Conservation (phyloP, 495 filamentous ascomycete genomes). For the Penicillium argentinense region DNA sequence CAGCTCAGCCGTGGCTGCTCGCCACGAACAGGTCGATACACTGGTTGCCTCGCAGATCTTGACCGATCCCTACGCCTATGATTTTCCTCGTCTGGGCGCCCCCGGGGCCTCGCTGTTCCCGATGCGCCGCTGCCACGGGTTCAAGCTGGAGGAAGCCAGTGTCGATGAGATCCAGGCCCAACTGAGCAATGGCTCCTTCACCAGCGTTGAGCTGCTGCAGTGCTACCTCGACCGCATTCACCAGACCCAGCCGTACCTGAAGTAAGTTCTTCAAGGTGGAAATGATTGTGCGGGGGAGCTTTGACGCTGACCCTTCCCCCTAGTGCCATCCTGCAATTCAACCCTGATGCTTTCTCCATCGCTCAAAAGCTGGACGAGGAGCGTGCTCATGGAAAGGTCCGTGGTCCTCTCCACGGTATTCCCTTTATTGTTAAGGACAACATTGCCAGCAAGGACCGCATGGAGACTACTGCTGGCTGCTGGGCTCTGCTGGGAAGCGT, state of each 20-base stretch:
- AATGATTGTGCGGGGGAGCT: not conserved
- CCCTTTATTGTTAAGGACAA: constrained; percentile 77
- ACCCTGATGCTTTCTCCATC: constrained; percentile 60
- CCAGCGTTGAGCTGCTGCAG: constrained; percentile 45
- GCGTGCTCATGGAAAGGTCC: constrained; percentile 51
- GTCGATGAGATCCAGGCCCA: constrained; percentile 54
- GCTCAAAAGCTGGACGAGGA: constrained; percentile 60
- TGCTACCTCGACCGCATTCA: constrained; percentile 55
- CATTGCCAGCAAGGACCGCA: constrained; percentile 66
- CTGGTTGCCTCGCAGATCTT: constrained; percentile 35
- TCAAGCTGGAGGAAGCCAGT: constrained; percentile 63
- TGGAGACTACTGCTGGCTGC: constrained; percentile 64
- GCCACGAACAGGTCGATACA: constrained; percentile 5
- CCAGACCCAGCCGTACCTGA: constrained; percentile 58
- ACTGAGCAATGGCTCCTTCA: constrained; percentile 43
- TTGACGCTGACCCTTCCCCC: not conserved
- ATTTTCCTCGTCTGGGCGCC: constrained; percentile 40
- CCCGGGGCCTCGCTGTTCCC: constrained; percentile 44
- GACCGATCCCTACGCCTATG: constrained; percentile 35
- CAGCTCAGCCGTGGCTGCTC: constrained; percentile 16
- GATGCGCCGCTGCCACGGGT: constrained; percentile 60
- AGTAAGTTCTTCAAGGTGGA: constrained; percentile 39
- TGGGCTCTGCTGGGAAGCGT: constrained; percentile 62
- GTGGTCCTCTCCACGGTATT: constrained; percentile 68
- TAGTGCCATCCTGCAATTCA: constrained; percentile 58